Evolutionary conservation across 2,329 filamentous ascomycete genomes (phyloP), one percentile per base, ranked within the genome.

Genomic region (Paecilomyces niveus): DNA sequence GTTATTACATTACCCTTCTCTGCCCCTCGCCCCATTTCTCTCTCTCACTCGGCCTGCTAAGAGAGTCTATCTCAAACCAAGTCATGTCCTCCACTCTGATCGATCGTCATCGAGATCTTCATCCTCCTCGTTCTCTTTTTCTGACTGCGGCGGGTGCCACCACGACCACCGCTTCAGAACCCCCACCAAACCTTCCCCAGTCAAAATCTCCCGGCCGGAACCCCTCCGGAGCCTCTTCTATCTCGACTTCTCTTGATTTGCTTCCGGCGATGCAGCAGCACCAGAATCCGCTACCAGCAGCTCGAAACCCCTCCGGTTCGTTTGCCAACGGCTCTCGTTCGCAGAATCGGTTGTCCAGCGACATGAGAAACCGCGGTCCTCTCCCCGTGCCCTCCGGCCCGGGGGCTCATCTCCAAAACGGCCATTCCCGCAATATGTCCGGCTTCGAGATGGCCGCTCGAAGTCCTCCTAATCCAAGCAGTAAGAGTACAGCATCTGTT

Each of bases 381-480:
- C 70, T 75, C 52, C 70, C 73, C 52, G 72, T 74, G 45, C 68
- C 74, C 52, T 70, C 73, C 55, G 63, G 57, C 31, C 58, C 61
- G 59, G 73, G 66, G 49, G 57, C 65, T 24, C 66, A 66, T 57
- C 62, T 67, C 49, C 72, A 73, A 62, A 76, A 76, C 66, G 75
- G 74, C 53, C 74, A 77, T 67, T 67, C 72, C 61, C 74, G 75
- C 67, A 76, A 71, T 63, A 66, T 66, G 35, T 75, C 74, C 29
- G 72, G 68, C 56, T 75, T 77, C 62, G 77, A 78, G 59, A 74
- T 79, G 72, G 73, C 72, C 58, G 68, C 74, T 59, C 76, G 76
- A 67, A 79, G 77, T 61, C 77, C 77, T 58, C 77, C 77, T 15
- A 77, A 77, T 59, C 70, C 74, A 57, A 73, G 71, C 61, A 75